These are phyloP conservation scores for Claviceps maximensis DNA, from an alignment of 2,329 filamentous ascomycete species.

Conservation along the genomic window DNA sequence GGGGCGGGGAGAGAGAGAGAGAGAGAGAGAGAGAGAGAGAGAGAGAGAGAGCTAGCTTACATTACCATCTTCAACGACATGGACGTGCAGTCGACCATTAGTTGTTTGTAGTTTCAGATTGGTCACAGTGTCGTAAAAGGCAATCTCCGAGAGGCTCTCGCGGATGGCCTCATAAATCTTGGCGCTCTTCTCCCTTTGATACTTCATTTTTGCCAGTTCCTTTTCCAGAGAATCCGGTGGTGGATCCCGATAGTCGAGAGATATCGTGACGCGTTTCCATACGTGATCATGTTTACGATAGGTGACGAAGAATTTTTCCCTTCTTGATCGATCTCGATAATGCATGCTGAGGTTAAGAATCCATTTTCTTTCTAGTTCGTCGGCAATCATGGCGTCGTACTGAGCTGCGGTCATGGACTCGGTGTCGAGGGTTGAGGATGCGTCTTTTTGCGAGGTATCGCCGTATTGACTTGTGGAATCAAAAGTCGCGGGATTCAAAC, in stretches of 20 bases:
- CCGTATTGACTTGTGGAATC: conserved; percentile 1
- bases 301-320: conserved; percentile 97
- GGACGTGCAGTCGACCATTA: conserved; percentile 79
- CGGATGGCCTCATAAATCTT: conserved; percentile 92
- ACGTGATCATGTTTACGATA: conserved; percentile 67
- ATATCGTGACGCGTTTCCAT: conserved; percentile 85
- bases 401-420: conserved; percentile 37
- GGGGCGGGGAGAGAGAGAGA: not conserved
- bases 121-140: conserved; percentile 92
- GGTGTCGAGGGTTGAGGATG: conserved; percentile 25
- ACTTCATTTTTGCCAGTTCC: conserved; percentile 64
- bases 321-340: conserved; percentile 80
- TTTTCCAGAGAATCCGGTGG: conserved; percentile 72
- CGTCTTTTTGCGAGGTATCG: conserved; percentile 15
- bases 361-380: conserved; percentile 80
- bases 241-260: conserved; percentile 78
- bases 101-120: conserved; percentile 88
- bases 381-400: conserved; percentile 53
- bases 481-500: not conserved
- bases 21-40: not conserved
- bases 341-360: conserved; percentile 98
- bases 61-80: conserved; percentile 93
- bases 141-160: conserved; percentile 81
- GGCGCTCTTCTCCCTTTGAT: conserved; percentile 81
- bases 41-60: conserved; percentile 26